Base-by-base conservation (phyloP, 1,284 basidiomycete genomes). In the Irpex rosettiformis region DNA sequence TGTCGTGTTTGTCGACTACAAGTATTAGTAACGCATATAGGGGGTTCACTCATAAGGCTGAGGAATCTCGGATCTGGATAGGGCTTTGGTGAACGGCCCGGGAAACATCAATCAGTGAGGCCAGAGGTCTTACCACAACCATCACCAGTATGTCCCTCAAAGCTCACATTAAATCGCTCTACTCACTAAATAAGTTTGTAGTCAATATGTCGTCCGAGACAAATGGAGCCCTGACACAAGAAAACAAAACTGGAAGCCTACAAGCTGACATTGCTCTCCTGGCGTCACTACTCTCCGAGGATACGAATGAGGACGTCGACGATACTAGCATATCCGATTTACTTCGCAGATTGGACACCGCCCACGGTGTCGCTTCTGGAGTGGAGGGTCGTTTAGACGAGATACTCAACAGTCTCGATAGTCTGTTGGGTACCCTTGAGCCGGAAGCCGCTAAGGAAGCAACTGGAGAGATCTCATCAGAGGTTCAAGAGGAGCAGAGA, bases 371-470 rank as follows among this genome's bases (percentile, higher is more conserved):
- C 60, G 84, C 86, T 4, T 68, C 73, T 24, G 82, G 77, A 3
- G 76, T 89, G 49, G 88, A 89, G 65, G 67, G 68, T 54, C 80
- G 78, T 61, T 70, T 89, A 47, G 84, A 89, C 66, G 74, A 69
- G 28, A 72, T 89, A 30, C 70, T 89, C 55, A 76, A 68, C 43
- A 79, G 80, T 57, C 70, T 89, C 53, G 84, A 89, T 66, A 64
- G 63, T 8, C 69, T 89, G 18, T 65, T 89, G n/a, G 69, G 70
- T 13, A 69, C 69, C 7, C 67, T 88, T 24, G 81, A 80, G 60
- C 22, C 13, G 42, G 54, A 24, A 25, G 24, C 24, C 1, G 25
- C 6, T 8, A 29, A 16, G 13, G 48, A 22, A 2, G 18, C 48
- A 13, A 4, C 48, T 22, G 27, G 43, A 21, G n/a, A 47, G 18